phyloP scores from a whole-genome alignment of 495 filamentous ascomycete species.

The Daldinia decipiens region DNA sequence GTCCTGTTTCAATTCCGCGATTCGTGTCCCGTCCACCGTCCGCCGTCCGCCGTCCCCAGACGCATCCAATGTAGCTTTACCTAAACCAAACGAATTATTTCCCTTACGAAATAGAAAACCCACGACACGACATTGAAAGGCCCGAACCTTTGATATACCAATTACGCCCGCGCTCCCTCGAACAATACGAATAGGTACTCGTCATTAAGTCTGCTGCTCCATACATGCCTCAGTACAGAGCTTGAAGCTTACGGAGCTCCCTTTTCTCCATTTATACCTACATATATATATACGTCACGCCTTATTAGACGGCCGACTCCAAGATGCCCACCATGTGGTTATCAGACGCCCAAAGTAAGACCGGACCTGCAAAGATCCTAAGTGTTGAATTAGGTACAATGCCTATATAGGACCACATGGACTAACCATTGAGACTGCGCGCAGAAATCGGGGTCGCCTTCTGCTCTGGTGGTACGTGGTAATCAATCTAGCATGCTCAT shows the following conservation, averaged over 20 bases:
- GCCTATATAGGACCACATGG: neutral
- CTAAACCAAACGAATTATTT: constrained; percentile 9
- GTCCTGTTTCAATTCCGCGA: constrained; percentile 29
- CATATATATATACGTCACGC: constrained; percentile 1
- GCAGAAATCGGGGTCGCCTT: constrained; percentile 95
- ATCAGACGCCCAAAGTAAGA: constrained; percentile 91
- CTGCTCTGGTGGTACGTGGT: constrained; percentile 87
- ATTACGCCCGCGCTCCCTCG: too few relatives aligned
- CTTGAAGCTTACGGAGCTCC: constrained; percentile 3
- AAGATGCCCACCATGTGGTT: constrained; percentile 83
- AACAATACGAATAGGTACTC: too few relatives aligned
- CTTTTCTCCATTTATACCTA: neutral
- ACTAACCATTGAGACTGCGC: constrained; percentile 27
- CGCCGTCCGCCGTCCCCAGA: constrained; percentile 20
- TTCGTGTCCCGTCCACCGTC: constrained; percentile 23
- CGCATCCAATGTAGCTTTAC: neutral
- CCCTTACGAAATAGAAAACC: constrained; percentile 7
- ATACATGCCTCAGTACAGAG: neutral
- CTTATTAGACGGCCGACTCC: neutral
- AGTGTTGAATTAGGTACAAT: too few relatives aligned
- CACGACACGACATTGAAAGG: neutral
- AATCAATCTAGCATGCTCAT: constrained; percentile 24
- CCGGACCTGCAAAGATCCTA: neutral
- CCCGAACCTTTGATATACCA: constrained; percentile 6
- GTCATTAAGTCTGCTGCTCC: neutral